phyloP scores from a whole-genome alignment of 345 rosid genomes.

The Passiflora organensis region DNA sequence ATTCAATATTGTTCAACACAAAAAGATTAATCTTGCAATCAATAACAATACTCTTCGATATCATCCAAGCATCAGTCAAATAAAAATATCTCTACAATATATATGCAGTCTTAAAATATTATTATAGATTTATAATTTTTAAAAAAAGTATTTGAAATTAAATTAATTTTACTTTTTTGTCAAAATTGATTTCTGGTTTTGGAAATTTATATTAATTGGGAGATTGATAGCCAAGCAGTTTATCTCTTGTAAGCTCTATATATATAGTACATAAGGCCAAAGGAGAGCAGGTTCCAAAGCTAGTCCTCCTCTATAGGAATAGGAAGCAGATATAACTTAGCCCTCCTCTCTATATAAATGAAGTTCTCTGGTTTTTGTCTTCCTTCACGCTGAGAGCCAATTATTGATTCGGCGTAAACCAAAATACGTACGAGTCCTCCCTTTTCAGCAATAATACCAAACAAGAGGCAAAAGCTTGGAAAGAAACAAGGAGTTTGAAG shows the following conservation, averaged over 20 bases:
- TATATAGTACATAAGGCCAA: conserved; percentile 45
- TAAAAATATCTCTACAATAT: not conserved
- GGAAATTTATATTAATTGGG: conserved; percentile 3
- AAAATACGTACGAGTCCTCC: conserved; percentile 18
- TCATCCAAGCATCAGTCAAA: too few species aligned
- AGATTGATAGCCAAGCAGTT: conserved; percentile 10
- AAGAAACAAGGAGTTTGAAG: conserved; percentile 12
- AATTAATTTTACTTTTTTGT: not conserved
- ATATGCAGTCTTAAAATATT: not conserved
- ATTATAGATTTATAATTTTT: too few species aligned
- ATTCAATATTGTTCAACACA: not conserved
- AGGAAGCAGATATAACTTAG: conserved; percentile 6
- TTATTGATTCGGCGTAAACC: conserved; percentile 36
- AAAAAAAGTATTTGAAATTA: not conserved
- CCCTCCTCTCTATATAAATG: conserved; percentile 23
- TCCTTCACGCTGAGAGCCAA: conserved; percentile 22
- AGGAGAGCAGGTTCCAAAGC: conserved; percentile 38
- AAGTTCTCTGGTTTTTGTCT: conserved; percentile 38
- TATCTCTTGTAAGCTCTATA: conserved; percentile 13
- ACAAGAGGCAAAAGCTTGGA: conserved; percentile 8
- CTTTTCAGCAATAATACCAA: conserved; percentile 13
- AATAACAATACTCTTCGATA: not conserved
- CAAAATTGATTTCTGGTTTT: not conserved
- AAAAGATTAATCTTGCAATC: not conserved
- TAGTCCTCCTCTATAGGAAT: conserved; percentile 13